These are phyloP conservation scores for Mycena leptocephala DNA, from an alignment of 768 basidiomycete genomes.

Conservation along the genomic window DNA sequence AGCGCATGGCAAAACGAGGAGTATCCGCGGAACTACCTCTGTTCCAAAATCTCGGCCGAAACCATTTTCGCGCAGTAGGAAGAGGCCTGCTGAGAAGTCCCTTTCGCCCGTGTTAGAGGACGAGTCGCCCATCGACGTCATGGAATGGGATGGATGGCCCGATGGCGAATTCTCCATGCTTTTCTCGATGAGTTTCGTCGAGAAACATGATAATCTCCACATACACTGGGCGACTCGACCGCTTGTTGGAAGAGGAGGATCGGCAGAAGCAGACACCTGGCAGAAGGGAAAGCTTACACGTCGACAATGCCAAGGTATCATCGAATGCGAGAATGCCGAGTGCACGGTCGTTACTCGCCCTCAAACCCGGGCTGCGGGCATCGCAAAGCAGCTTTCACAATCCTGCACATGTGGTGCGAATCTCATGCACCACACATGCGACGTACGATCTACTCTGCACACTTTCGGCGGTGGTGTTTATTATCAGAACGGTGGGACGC, in stretches of 20 bases:
- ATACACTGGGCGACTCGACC: neutral
- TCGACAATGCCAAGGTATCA: neutral
- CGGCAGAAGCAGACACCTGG: neutral
- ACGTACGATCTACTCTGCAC: neutral
- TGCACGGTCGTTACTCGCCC: neutral
- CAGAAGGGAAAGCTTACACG: neutral
- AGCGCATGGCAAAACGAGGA: too few species aligned
- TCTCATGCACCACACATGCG: constrained; percentile 25
- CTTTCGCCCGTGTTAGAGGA: too few species aligned
- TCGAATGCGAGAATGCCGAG: neutral
- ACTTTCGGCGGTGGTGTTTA: constrained; percentile 31
- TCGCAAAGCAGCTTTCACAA: neutral
- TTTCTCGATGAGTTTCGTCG: neutral
- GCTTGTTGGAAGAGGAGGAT: neutral
- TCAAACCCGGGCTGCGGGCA: neutral
- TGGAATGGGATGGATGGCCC: neutral
- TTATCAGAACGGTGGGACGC: constrained; percentile 32
- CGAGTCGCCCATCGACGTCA: too few species aligned
- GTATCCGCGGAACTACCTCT: too few species aligned
- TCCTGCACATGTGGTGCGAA: neutral
- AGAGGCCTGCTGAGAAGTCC: too few species aligned
- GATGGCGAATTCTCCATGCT: neutral
- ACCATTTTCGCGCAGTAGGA: too few species aligned
- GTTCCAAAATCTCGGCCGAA: too few species aligned
- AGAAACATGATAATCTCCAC: neutral